phyloP scores from a whole-genome alignment of 345 rosid species.

The Linum lewisii region DNA sequence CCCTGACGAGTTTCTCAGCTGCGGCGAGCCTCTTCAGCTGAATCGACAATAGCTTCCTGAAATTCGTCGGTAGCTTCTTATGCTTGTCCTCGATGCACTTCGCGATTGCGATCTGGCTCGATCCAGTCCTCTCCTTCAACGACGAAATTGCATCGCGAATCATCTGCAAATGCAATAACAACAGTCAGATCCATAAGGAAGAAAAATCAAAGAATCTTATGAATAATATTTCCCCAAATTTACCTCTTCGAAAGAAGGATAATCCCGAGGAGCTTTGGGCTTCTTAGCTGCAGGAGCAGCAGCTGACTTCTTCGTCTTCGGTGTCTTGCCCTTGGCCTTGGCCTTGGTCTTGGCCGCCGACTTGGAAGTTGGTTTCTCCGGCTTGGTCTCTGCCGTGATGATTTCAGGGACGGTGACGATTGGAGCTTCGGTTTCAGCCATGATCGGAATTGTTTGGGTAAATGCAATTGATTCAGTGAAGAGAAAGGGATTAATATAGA shows the following conservation, averaged over 20 bases:
- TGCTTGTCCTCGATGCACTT: conserved; percentile 22
- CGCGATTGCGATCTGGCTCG: conserved; percentile 18
- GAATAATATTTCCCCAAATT: neutral
- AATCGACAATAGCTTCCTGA: conserved; percentile 15
- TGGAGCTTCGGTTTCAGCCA: neutral
- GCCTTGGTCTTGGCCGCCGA: conserved; percentile 5
- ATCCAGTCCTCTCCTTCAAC: conserved; percentile 17
- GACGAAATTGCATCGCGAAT: conserved; percentile 11
- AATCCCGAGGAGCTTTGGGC: conserved; percentile 8
- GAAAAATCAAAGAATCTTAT: too few species aligned
- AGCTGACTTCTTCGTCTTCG: conserved; percentile 6
- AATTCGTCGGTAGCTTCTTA: conserved; percentile 13
- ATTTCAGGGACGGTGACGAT: neutral
- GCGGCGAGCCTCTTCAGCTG: conserved; percentile 20
- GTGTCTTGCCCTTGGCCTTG: too few species aligned
- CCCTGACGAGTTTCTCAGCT: conserved; percentile 15
- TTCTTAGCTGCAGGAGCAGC: conserved; percentile 1
- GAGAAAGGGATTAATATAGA: conserved; percentile 10
- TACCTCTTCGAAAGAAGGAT: conserved; percentile 19
- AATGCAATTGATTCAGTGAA: too few species aligned
- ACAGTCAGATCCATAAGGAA: neutral
- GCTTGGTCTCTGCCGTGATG: too few species aligned
- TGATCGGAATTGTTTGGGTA: too few species aligned
- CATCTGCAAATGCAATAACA: conserved; percentile 7
- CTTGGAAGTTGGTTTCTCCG: neutral